phyloP scores from a whole-genome alignment of 1,284 basidiomycete species.

The Meripilus lineatus region DNA sequence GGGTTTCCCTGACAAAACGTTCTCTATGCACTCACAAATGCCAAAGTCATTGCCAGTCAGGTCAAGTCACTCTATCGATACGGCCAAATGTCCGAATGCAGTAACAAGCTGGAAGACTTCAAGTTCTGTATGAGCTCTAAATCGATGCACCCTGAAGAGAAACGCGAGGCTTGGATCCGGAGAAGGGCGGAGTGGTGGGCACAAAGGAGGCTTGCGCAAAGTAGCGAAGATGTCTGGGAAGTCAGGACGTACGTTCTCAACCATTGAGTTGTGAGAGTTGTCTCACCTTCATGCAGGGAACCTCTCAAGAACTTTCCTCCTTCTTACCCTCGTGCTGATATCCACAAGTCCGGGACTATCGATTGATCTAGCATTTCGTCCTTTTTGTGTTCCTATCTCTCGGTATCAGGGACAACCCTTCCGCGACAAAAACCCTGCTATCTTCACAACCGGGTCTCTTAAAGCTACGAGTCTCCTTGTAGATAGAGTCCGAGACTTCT shows the following conservation, averaged over 20 bases:
- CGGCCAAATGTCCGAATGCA: constrained; percentile 77
- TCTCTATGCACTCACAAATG: background rate
- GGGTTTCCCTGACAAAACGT: constrained; percentile 12
- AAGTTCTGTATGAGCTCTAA: constrained; percentile 93
- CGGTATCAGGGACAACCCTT: no score
- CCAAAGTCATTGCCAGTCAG: constrained; percentile 74
- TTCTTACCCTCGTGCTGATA: no score
- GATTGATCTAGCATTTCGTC: no score
- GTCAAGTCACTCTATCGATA: constrained; percentile 84
- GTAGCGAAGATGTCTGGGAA: constrained; percentile 95
- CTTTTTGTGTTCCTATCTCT: no score
- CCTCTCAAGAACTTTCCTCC: constrained; percentile 26
- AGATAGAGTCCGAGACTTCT: no score
- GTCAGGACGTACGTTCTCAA: constrained; percentile 61
- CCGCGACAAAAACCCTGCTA: no score
- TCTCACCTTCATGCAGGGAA: constrained; percentile 17
- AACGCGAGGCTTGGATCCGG: constrained; percentile 79
- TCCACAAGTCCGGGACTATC: no score
- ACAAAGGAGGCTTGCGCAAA: constrained; percentile 61
- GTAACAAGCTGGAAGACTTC: constrained; percentile 84
- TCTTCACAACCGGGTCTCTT: no score
- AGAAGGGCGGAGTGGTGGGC: constrained; percentile 93
- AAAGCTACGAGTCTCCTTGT: no score
- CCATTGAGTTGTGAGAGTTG: background rate
- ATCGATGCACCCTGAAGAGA: constrained; percentile 69